Conservation (phyloP, 208 protist species). For the Leishmania tropica region DNA sequence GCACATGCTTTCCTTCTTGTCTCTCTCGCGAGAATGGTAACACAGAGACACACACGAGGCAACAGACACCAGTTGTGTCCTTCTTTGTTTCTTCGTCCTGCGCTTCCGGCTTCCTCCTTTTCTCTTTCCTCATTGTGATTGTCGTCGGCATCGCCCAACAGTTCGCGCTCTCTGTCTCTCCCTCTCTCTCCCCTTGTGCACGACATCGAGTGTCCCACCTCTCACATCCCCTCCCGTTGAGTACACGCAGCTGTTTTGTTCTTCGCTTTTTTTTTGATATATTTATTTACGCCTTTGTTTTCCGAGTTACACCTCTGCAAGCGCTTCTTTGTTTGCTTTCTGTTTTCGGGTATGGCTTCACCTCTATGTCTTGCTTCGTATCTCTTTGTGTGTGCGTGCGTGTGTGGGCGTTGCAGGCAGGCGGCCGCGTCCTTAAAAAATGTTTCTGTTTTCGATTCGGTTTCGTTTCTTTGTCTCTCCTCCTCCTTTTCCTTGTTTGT, state of each 20-base stretch:
- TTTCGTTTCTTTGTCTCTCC: not conserved
- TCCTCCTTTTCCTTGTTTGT: not conserved
- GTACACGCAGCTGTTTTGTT: not conserved
- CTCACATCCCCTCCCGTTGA: not conserved
- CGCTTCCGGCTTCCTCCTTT: not conserved
- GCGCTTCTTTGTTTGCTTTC: conserved; percentile 11
- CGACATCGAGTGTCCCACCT: not conserved
- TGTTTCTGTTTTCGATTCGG: not conserved
- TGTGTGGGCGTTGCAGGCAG: not conserved
- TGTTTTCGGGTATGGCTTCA: not conserved
- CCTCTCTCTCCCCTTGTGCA: not conserved
- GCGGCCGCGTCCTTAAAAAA: not conserved
- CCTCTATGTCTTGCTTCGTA: not conserved
- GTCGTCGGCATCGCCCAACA: not conserved
- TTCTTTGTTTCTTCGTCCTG: not conserved
- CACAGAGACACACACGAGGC: not conserved
- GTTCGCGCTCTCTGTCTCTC: not conserved
- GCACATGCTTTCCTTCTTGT: not conserved
- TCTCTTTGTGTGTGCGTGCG: not conserved
- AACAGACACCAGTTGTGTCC: not conserved
- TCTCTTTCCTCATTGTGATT: not conserved
- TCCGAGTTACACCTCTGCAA: conserved; percentile 3
- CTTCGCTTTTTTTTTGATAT: not conserved
- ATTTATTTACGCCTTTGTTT: too few relatives aligned
- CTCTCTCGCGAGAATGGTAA: not conserved